Percentiles rank a stretch among this genome's conserved stretches.
Conservation (phyloP, 768 basidiomycete genomes). For the Boletus edulis region DNA sequence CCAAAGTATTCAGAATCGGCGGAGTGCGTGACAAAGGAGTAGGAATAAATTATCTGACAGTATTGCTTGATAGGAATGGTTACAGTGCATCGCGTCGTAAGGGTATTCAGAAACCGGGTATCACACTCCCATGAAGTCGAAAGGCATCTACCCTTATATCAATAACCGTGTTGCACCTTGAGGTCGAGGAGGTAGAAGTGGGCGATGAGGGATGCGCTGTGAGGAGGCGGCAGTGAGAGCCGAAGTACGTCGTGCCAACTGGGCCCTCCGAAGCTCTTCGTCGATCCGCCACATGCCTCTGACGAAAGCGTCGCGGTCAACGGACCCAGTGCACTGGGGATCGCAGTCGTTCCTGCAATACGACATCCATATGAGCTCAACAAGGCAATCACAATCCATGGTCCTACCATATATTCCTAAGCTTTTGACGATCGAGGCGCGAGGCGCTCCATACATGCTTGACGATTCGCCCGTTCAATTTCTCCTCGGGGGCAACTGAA, state of each 20-base stretch:
- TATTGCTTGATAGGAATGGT: not conserved
- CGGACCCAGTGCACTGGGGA: constrained; percentile 46
- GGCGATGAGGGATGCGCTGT: constrained; percentile 34
- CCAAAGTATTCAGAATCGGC: not conserved
- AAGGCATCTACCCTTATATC: constrained; percentile 1
- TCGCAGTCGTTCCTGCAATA: constrained; percentile 68
- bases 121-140: constrained; percentile 3
- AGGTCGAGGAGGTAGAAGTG: constrained; percentile 20
- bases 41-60: constrained; percentile 13
- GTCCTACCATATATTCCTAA: constrained; percentile 67
- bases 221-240: constrained; percentile 33
- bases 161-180: constrained; percentile 10
- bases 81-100: not conserved
- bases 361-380: not conserved
- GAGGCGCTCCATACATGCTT: constrained; percentile 64
- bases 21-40: not conserved
- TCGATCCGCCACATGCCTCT: constrained; percentile 87
- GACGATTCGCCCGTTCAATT: constrained; percentile 54
- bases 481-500: constrained; percentile 42
- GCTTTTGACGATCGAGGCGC: constrained; percentile 46
- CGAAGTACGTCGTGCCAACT: constrained; percentile 35
- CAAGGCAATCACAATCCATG: not conserved
- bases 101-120: constrained; percentile 22
- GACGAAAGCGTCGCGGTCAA: constrained; percentile 65
- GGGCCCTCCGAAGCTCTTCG: constrained; percentile 70